A percentile compares a stretch with the other conserved stretches of the same genome.
phyloP scores from a whole-genome alignment of 2,329 filamentous ascomycete genomes.

The Seiridium cupressi region DNA sequence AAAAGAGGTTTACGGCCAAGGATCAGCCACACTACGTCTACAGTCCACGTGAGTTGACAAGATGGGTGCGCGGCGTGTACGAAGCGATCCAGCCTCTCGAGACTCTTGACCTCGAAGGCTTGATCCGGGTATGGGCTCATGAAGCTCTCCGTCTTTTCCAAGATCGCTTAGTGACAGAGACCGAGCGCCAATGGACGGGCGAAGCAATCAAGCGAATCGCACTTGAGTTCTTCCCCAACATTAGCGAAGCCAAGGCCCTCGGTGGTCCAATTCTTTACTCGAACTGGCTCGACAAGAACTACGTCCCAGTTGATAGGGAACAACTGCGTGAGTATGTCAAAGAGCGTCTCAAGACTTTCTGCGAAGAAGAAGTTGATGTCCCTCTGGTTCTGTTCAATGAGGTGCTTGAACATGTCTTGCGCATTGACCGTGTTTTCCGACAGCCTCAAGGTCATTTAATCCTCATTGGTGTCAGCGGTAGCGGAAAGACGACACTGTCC shows the following conservation, averaged over 20 bases:
- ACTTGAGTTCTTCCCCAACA: conserved; percentile 89
- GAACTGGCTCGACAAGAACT: conserved; percentile 99
- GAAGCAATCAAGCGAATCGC: conserved; percentile 85
- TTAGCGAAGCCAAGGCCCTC: conserved; percentile 85
- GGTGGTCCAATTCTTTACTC: conserved; percentile 95
- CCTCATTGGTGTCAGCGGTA: conserved; percentile 95
- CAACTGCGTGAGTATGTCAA: conserved; percentile 96
- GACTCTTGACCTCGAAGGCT: conserved; percentile 80
- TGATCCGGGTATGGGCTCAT: conserved; percentile 97
- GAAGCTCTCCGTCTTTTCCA: conserved; percentile 96
- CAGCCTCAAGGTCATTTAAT: conserved; percentile 98
- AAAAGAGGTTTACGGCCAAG: conserved; percentile 89
- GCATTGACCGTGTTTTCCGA: conserved; percentile 97
- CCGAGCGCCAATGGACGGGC: conserved; percentile 93
- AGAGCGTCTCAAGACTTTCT: conserved; percentile 95
- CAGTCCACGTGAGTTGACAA: conserved; percentile 94
- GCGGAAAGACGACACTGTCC: conserved; percentile 96
- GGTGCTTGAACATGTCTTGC: conserved; percentile 94
- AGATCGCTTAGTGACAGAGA: conserved; percentile 90
- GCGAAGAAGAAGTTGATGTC: conserved; percentile 98
- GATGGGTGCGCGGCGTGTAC: conserved; percentile 97
- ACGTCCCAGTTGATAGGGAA: conserved; percentile 93
- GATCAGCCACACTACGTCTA: conserved; percentile 99
- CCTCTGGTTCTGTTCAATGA: conserved; percentile 99
- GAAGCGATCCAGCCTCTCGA: conserved; percentile 94